Percentiles rank a stretch among this genome's conserved stretches.
phyloP scores from a whole-genome alignment of 495 filamentous ascomycete species.

The Hamigera avellanea region DNA sequence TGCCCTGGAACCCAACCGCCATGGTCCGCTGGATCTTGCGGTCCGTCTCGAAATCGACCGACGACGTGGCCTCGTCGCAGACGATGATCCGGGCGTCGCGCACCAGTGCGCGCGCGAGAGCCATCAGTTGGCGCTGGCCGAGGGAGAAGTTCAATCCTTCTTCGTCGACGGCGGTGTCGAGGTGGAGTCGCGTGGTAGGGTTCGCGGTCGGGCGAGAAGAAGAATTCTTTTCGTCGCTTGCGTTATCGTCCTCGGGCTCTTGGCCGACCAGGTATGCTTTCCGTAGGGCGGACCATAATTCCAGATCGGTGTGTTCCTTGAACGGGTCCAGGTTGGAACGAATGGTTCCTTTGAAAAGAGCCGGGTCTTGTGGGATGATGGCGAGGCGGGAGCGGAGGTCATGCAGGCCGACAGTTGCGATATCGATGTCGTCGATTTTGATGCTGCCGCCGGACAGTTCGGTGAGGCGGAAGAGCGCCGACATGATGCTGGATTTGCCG shows the following conservation, averaged over 20 bases:
- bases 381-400: conserved; percentile 80
- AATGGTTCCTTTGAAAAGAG: conserved; percentile 85
- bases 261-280: conserved; percentile 66
- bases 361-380: conserved; percentile 95
- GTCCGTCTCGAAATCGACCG: conserved; percentile 93
- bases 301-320: conserved; percentile 72
- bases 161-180: conserved; percentile 81
- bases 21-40: conserved; percentile 91
- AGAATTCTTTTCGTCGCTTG: conserved; percentile 16
- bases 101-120: conserved; percentile 80
- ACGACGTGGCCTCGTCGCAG: conserved; percentile 89
- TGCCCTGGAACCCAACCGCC: conserved; percentile 72
- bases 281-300: conserved; percentile 77
- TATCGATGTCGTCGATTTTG: conserved; percentile 83
- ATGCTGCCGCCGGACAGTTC: conserved; percentile 78
- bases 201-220: conserved; percentile 8
- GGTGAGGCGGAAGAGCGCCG: conserved; percentile 78
- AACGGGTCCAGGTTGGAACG: conserved; percentile 90
- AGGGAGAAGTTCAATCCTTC: conserved; percentile 93
- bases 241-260: conserved; percentile 13
- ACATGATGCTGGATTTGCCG: conserved; percentile 92
- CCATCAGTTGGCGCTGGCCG: conserved; percentile 95
- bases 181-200: conserved; percentile 47
- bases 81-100: conserved; percentile 83
- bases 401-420: conserved; percentile 69